phyloP scores from a whole-genome alignment of 1,284 basidiomycete genomes.

The Ceratobasidium sp. region DNA sequence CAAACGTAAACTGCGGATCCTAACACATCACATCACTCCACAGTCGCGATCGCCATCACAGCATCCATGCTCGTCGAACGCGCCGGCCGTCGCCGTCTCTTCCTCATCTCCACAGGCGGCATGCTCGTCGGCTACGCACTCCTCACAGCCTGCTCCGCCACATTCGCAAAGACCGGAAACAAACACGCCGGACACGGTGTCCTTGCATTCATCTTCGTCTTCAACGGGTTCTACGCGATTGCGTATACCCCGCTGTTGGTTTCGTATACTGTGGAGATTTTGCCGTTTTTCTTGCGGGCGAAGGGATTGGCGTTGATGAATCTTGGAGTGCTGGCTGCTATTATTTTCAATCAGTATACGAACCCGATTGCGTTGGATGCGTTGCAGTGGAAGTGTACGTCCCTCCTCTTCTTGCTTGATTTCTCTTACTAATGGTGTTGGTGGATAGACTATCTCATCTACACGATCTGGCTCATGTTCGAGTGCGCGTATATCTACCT shows the following conservation, averaged over 20 bases:
- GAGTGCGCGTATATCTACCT: constrained; percentile 71
- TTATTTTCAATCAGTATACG: constrained; percentile 83
- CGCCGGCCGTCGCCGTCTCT: constrained; percentile 69
- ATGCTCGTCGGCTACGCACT: constrained; percentile 75
- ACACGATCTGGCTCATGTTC: constrained; percentile 70
- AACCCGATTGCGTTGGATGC: constrained; percentile 74
- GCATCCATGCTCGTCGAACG: constrained; percentile 69
- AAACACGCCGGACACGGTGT: constrained; percentile 54
- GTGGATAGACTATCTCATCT: constrained; percentile 50
- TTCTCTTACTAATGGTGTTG: neutral
- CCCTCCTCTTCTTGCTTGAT: constrained; percentile 61
- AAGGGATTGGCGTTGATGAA: constrained; percentile 76
- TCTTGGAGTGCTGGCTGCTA: constrained; percentile 70
- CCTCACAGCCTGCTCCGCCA: constrained; percentile 76
- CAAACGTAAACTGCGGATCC: no score
- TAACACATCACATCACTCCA: constrained; percentile 62
- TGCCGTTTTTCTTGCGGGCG: constrained; percentile 73
- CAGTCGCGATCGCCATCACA: constrained; percentile 58
- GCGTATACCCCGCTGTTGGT: constrained; percentile 57
- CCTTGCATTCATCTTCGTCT: constrained; percentile 76
- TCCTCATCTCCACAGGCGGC: constrained; percentile 69
- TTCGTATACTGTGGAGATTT: constrained; percentile 73
- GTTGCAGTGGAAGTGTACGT: constrained; percentile 65
- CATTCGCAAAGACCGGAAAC: constrained; percentile 62
- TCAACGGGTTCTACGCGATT: constrained; percentile 75